These are phyloP conservation scores for Pyricularia grisea DNA, from an alignment of 2,329 filamentous ascomycete species.

Conservation along the genomic window DNA sequence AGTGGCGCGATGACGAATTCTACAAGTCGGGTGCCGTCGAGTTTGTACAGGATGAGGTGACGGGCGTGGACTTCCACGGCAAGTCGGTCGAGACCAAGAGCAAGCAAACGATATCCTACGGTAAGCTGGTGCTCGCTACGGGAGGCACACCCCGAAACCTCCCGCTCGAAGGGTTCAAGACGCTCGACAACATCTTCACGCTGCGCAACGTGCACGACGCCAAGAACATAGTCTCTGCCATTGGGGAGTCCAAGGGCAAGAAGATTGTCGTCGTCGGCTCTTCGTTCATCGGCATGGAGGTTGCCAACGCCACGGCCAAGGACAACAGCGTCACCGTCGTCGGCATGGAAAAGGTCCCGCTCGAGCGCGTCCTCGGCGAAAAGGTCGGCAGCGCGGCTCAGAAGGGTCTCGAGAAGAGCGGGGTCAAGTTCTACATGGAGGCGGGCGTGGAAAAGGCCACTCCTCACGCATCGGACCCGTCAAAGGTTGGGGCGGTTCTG, in stretches of 20 bases:
- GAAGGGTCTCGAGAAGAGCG: constrained; percentile 69
- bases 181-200: constrained; percentile 78
- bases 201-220: constrained; percentile 71
- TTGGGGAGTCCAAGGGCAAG: constrained; percentile 72
- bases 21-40: constrained; percentile 55
- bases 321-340: constrained; percentile 80
- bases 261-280: constrained; percentile 89
- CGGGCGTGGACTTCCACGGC: constrained; percentile 62
- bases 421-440: constrained; percentile 78
- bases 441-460: constrained; percentile 77
- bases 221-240: constrained; percentile 66
- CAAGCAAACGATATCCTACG: constrained; percentile 65
- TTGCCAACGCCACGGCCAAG: constrained; percentile 73
- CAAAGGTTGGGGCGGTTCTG: constrained; percentile 68
- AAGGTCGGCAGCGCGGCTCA: constrained; percentile 76
- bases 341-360: constrained; percentile 77
- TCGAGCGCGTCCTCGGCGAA: constrained; percentile 78
- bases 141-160: constrained; percentile 70
- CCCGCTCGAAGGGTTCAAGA: constrained; percentile 77
- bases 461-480: constrained; percentile 55
- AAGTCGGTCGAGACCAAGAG: constrained; percentile 68
- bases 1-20: constrained; percentile 68
- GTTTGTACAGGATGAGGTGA: constrained; percentile 56
- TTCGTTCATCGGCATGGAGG: constrained; percentile 97
- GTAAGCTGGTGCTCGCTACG: constrained; percentile 83